Base-by-base conservation (phyloP, 768 basidiomycete species). In the Saitozyma sp. region DNA sequence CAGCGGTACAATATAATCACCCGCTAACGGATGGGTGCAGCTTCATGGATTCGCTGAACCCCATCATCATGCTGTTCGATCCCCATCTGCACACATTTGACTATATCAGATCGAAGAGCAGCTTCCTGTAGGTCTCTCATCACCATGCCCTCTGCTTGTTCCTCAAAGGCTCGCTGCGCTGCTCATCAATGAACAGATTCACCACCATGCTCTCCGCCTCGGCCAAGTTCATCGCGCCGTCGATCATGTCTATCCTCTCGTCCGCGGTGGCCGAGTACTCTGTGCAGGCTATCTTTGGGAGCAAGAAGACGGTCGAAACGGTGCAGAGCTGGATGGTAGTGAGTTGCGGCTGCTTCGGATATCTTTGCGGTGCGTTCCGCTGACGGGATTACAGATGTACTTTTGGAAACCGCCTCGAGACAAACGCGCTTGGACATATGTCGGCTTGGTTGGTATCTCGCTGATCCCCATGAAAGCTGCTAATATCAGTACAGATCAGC, bases 41-140 rank as follows among this genome's bases (percentile, higher is more conserved):
- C 66, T 84, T 92, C 75, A 91, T 89, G 80, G 75, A 89, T 58
- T 89, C 90, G 62, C 84, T 93, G 56, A 93, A 93, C 76, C 90
- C 91, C 11, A 91, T 92, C 78, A 87, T 92, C 80, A 90, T 89
- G 75, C 83, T 93, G 40, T 91, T 94, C 75, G 92, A 93, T 81
- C 89, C 91, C 43, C 82, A 85, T n/a, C 81, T 93, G 49, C 92
- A 94, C 77, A 87, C 91, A 0, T 84, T 87, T 59, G 75, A 83
- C 50, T 92, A 92, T 75, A 86, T 92, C 71, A 88, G 92, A 71
- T 82, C 84, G 19, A 86, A 85, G 66, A 91, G 87, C 61, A 87
- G 88, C 1, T 87, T 93, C 77, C 83, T 94, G 64, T 92, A 19
- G 61, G 63, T 20, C 19, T 7, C 20, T 52, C 29, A 29, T 29